Percentiles rank a stretch among this genome's conserved stretches.
Evolutionary conservation across 2,329 filamentous ascomycete genomes (phyloP).

Genomic region (Calycina herbarum): DNA sequence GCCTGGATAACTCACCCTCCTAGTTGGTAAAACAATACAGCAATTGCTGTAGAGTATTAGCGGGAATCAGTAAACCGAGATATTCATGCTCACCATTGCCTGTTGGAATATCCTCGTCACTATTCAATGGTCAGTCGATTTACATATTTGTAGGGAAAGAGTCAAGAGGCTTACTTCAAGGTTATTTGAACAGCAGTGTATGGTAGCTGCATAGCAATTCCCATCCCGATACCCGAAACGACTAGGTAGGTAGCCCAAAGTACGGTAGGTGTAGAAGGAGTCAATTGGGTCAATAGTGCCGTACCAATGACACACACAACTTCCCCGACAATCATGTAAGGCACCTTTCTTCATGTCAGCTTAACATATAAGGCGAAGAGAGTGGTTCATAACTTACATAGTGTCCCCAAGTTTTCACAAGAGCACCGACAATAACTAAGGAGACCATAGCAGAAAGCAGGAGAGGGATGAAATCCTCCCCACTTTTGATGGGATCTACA

Average conservation of each 20-base stretch:
- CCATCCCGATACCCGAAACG: not conserved
- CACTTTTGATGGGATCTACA: not conserved
- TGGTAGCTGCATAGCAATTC: not conserved
- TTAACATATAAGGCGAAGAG: not conserved
- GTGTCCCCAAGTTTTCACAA: not conserved
- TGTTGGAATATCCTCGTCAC: not conserved
- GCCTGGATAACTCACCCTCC: not conserved
- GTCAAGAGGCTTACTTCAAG: not conserved
- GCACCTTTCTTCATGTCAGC: not conserved
- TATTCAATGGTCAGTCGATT: not conserved
- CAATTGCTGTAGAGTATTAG: not conserved
- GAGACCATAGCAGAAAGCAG: not conserved
- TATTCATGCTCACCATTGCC: not conserved
- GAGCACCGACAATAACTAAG: not conserved
- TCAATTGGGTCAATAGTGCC: not conserved
- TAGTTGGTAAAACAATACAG: not conserved
- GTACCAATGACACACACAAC: not conserved
- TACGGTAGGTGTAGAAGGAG: not conserved
- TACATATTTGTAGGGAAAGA: not conserved
- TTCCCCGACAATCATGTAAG: not conserved
- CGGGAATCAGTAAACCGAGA: not conserved
- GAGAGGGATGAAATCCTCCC: not conserved
- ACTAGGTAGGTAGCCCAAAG: slow-evolving; percentile 1
- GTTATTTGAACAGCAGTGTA: slow-evolving; percentile 2
- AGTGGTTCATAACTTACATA: not conserved